Percentiles rank a stretch among this genome's conserved stretches.
Conservation (phyloP, 306 rosid genomes). For the Pachyrhizus erosus region DNA sequence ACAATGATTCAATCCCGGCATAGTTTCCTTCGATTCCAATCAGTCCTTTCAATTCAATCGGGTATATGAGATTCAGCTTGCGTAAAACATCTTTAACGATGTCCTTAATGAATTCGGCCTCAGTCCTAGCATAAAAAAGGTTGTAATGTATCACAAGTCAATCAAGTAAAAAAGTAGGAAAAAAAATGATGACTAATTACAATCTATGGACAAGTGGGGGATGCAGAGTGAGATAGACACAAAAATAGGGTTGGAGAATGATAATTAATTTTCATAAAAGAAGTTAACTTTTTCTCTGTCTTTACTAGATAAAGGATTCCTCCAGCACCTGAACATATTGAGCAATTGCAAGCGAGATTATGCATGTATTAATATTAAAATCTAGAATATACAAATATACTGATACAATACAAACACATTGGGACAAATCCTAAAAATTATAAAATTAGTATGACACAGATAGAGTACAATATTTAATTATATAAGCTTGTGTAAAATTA, state of each 20-base stretch:
- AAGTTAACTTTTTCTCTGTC: neutral
- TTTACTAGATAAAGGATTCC: neutral
- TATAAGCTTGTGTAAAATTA: neutral
- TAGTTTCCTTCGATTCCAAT: slow-evolving; percentile 29
- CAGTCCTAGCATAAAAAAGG: slow-evolving; percentile 18
- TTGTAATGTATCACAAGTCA: neutral
- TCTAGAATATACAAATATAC: neutral
- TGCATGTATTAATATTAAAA: neutral
- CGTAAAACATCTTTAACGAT: slow-evolving; percentile 24
- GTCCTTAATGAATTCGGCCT: slow-evolving; percentile 27
- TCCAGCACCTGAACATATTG: neutral
- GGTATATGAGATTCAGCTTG: neutral
- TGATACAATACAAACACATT: neutral
- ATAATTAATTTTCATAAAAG: neutral
- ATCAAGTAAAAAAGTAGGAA: neutral
- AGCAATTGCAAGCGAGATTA: neutral
- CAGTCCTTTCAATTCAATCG: neutral
- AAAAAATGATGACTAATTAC: neutral
- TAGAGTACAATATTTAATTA: neutral
- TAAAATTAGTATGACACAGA: neutral
- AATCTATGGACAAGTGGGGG: neutral
- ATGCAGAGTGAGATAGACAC: neutral
- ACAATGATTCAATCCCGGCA: neutral
- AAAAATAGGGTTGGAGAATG: neutral
- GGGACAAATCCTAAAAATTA: neutral